phyloP scores from a whole-genome alignment of 1,284 basidiomycete species.

The Puccinia novopanici region DNA sequence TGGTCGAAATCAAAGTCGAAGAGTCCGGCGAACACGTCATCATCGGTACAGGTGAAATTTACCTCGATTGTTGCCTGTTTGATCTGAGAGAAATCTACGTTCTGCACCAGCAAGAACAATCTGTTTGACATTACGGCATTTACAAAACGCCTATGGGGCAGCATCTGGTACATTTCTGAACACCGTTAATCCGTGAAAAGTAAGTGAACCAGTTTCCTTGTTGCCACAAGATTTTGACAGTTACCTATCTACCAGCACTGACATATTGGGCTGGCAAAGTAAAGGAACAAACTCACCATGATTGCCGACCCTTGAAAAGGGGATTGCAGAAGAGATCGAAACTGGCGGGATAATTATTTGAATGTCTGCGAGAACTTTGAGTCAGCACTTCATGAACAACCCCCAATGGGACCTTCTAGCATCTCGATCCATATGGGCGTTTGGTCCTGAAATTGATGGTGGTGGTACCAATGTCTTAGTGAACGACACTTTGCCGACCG shows the following conservation, averaged over 20 bases:
- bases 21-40: conserved; percentile 97
- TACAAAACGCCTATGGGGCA: no score
- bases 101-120: no score
- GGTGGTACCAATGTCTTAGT: conserved; percentile 77
- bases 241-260: background rate
- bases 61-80: conserved; percentile 95
- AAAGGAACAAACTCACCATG: conserved; percentile 93
- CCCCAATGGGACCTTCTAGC: conserved; percentile 98
- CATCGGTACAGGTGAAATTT: conserved; percentile 94
- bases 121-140: no score
- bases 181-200: no score
- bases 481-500: conserved; percentile 92
- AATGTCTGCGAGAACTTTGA: conserved; percentile 88
- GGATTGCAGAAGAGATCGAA: conserved; percentile 93
- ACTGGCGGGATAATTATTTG: conserved; percentile 84
- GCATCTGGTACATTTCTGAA: no score
- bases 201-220: conserved; percentile 60
- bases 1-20: conserved; percentile 92
- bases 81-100: conserved; percentile 83
- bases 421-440: conserved; percentile 97
- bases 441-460: conserved; percentile 92
- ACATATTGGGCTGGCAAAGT: conserved; percentile 27
- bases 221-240: conserved; percentile 48
- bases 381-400: conserved; percentile 89
- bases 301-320: conserved; percentile 92